phyloP scores from a whole-genome alignment of 345 rosid genomes.

The Eutrema japonicum region DNA sequence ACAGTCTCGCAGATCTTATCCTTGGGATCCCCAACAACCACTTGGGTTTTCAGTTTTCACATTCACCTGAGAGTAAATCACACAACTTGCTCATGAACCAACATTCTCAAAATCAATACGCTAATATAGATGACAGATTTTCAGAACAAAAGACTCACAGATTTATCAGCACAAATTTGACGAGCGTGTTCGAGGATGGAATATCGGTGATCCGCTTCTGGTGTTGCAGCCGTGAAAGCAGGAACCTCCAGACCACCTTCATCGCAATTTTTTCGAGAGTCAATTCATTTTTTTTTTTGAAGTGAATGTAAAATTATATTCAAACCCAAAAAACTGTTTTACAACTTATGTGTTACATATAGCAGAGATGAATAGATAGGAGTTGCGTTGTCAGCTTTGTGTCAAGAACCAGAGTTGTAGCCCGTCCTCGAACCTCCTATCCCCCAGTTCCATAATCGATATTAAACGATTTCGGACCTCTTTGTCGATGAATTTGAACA shows the following conservation, averaged over 20 bases:
- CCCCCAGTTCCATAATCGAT: too few species aligned
- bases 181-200: conserved; percentile 63
- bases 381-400: too few species aligned
- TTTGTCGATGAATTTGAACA: too few species aligned
- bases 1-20: conserved; percentile 77
- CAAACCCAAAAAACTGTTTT: too few species aligned
- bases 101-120: conserved; percentile 14
- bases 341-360: too few species aligned
- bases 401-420: too few species aligned
- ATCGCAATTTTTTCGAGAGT: conserved; percentile 11
- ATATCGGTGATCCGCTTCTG: conserved; percentile 74
- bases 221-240: conserved; percentile 85
- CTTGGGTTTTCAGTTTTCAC: conserved; percentile 74
- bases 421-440: too few species aligned
- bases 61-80: conserved; percentile 50
- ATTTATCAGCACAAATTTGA: conserved; percentile 61
- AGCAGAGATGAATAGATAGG: too few species aligned
- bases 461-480: too few species aligned
- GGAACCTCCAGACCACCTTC: conserved; percentile 82
- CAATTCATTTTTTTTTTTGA: too few species aligned
- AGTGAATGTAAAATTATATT: too few species aligned
- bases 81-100: conserved; percentile 16
- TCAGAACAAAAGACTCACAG: conserved; percentile 41
- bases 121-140: background rate
- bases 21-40: conserved; percentile 81